Evolutionary conservation across 1,284 basidiomycete species (phyloP).

Genomic region (Irpex sp.): DNA sequence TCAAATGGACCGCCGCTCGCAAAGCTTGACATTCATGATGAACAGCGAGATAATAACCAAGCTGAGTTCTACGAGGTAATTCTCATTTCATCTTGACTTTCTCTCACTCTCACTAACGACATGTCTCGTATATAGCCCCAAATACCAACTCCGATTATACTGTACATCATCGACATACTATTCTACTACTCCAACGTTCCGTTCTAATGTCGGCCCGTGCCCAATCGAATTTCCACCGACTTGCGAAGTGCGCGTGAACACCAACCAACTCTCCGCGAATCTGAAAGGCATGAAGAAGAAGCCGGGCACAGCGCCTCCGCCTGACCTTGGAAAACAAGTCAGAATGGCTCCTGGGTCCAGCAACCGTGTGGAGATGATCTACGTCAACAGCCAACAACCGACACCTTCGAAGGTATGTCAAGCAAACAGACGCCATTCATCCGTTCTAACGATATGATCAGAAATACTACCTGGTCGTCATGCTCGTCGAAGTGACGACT

Average conservation of each 20-base stretch:
- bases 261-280: constrained; percentile 66
- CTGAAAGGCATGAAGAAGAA: constrained; percentile 94
- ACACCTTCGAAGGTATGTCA: constrained; percentile 58
- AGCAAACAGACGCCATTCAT: not conserved
- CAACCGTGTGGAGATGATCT: constrained; percentile 83
- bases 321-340: constrained; percentile 70
- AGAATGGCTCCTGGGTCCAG: constrained; percentile 41
- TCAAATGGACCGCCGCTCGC: constrained; percentile 69
- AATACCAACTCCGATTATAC: constrained; percentile 83
- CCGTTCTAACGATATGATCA: constrained; percentile 26
- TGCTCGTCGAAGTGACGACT: constrained; percentile 74
- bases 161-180: constrained; percentile 91
- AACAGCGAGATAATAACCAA: constrained; percentile 61
- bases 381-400: constrained; percentile 86
- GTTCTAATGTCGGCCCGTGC: constrained; percentile 47
- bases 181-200: constrained; percentile 46
- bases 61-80: constrained; percentile 51
- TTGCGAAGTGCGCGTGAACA: constrained; percentile 88
- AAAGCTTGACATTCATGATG: constrained; percentile 58
- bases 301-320: constrained; percentile 92
- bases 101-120: not conserved
- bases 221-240: constrained; percentile 91
- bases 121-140: constrained; percentile 39
- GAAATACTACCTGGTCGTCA: constrained; percentile 85
- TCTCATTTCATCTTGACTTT: not conserved